Conservation (phyloP, 148 eudicot genomes). For the Selenicereus undatus region DNA sequence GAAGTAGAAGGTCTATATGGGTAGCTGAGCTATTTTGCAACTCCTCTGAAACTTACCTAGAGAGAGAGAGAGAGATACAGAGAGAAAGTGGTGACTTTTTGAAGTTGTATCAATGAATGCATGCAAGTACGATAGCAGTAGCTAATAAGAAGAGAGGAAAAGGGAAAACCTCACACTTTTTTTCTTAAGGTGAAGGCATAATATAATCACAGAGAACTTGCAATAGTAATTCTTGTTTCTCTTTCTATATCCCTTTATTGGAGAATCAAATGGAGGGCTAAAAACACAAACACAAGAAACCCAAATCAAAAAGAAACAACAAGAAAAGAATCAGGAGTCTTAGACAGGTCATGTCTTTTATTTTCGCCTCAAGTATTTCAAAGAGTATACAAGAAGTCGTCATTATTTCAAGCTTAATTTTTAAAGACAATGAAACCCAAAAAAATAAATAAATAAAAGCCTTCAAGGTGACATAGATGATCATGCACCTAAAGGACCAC, state of each 20-base stretch:
- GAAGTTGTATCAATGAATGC: neutral
- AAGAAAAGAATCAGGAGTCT: neutral
- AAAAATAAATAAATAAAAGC: too few relatives aligned
- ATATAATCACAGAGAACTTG: neutral
- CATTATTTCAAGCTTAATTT: too few relatives aligned
- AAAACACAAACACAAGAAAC: slow-evolving; percentile 14
- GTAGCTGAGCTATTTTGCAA: neutral
- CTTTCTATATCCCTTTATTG: neutral
- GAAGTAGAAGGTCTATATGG: slow-evolving; percentile 28
- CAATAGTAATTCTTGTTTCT: neutral
- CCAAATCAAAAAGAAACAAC: slow-evolving; percentile 3
- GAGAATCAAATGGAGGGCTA: slow-evolving; percentile 9
- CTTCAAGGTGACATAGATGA: too few relatives aligned
- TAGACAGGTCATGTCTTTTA: too few relatives aligned
- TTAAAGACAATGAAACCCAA: too few relatives aligned
- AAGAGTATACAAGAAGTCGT: too few relatives aligned
- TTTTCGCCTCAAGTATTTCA: too few relatives aligned
- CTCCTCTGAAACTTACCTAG: slow-evolving; percentile 20
- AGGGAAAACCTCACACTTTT: neutral
- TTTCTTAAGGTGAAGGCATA: neutral
- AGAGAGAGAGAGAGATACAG: slow-evolving; percentile 7
- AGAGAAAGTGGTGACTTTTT: neutral
- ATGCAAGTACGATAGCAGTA: neutral
- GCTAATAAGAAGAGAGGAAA: neutral
- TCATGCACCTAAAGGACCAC: too few relatives aligned